Percentiles rank a stretch among this genome's conserved stretches.
These are phyloP conservation scores for Ganoderma lucidum DNA, from an alignment of 1,284 basidiomycete genomes.

Conservation along the genomic window DNA sequence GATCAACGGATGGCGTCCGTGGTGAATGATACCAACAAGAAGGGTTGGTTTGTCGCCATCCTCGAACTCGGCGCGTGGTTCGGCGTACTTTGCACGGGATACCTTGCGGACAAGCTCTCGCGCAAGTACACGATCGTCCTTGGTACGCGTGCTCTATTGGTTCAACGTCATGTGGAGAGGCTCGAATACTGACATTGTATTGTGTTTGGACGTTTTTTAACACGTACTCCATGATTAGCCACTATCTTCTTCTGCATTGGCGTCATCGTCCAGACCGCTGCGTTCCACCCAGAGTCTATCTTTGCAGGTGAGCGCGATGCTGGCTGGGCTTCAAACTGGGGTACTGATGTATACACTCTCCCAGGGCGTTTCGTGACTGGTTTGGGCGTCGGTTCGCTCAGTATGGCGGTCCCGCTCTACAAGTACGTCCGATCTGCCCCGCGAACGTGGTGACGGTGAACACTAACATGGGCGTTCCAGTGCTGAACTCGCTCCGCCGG, in stretches of 20 bases:
- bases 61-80: slow-evolving; percentile 78
- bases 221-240: slow-evolving; percentile 47
- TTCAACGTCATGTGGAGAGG: background rate
- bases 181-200: background rate
- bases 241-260: slow-evolving; percentile 73
- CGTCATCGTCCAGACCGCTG: slow-evolving; percentile 71
- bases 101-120: slow-evolving; percentile 75
- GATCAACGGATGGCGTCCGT: slow-evolving; percentile 60
- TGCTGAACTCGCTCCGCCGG: slow-evolving; percentile 79
- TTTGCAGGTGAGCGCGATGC: slow-evolving; percentile 57
- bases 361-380: slow-evolving; percentile 78
- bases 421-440: slow-evolving; percentile 52
- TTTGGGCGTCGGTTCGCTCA: slow-evolving; percentile 78
- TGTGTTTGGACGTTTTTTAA: background rate
- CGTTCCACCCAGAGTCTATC: slow-evolving; percentile 64
- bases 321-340: background rate
- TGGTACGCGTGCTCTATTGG: slow-evolving; percentile 47
- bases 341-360: background rate
- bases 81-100: slow-evolving; percentile 73
- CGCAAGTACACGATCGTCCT: slow-evolving; percentile 75
- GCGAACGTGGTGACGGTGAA: too few species aligned
- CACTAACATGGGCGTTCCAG: slow-evolving; percentile 33
- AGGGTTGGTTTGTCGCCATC: slow-evolving; percentile 77
- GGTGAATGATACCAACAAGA: slow-evolving; percentile 56
- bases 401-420: slow-evolving; percentile 80